Percentiles rank a stretch among this genome's conserved stretches.
phyloP scores from a whole-genome alignment of 257 asterid genomes.

The Ocimum tenuiflorum region DNA sequence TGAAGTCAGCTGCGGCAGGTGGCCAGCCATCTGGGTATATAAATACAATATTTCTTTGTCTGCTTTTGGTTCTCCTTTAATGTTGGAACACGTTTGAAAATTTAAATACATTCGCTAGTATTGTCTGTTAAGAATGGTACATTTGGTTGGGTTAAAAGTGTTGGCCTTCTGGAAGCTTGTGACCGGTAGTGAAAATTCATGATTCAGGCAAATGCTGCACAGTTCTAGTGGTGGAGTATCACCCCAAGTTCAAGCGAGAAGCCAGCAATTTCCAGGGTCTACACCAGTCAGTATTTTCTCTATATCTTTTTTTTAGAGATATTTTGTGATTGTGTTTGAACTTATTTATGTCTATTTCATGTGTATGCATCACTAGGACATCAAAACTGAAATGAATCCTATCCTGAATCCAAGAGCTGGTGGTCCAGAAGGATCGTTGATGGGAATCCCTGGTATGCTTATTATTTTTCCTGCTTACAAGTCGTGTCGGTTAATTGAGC shows the following conservation, averaged over 20 bases:
- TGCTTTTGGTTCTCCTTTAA: background rate
- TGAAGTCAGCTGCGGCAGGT: conserved; percentile 75
- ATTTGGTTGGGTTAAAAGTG: background rate
- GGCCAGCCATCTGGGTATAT: conserved; percentile 83
- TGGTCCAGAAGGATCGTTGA: conserved; percentile 83
- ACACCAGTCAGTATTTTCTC: conserved; percentile 57
- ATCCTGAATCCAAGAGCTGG: conserved; percentile 67
- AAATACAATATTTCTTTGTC: background rate
- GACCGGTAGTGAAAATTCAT: background rate
- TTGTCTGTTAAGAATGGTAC: background rate
- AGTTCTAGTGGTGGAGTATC: conserved; percentile 81
- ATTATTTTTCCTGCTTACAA: background rate
- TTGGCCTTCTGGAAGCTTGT: background rate
- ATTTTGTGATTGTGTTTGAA: background rate
- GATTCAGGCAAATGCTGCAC: conserved; percentile 75
- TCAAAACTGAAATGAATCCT: conserved; percentile 83
- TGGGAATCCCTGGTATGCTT: conserved; percentile 75
- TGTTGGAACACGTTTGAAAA: background rate
- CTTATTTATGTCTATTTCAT: background rate
- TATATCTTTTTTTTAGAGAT: background rate
- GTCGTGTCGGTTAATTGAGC: background rate
- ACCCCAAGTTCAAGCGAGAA: conserved; percentile 81
- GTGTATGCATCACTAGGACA: conserved; percentile 48
- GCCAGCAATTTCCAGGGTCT: conserved; percentile 93
- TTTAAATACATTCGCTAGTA: background rate